Evolutionary conservation across 331 rosid genomes (phyloP), one percentile per base, ranked within the genome.

Genomic region (Malus hybrid): DNA sequence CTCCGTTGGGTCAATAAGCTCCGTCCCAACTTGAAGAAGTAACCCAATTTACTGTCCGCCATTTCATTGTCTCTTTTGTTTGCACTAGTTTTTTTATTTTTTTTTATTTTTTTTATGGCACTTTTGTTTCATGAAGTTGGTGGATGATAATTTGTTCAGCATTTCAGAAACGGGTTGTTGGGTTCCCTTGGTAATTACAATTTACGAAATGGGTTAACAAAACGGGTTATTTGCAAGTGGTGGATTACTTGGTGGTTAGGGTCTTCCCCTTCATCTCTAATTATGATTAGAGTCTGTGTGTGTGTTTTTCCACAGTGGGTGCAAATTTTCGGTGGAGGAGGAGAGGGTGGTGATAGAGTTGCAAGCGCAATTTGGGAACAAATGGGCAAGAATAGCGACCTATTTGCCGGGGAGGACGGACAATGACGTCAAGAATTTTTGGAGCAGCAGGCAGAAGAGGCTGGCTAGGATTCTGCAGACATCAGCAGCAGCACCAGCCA

Each of bases 1-100:
- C 97, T 92, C 84, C 97, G 97, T 74, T 92, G 97, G 97, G 97
- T 92, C 79, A 92, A 92, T 72, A 92, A 92, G 79, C 96, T 92
- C 64, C 79, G 90, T 63, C 97, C 97, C 48, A 90, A 92, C 77
- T 90, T 92, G 63, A 92, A 92, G 83, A 92, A 86, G 97, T 91
- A 76, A 57, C 20, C 20, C 6, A 19, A 20, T 27, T 10, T 50
- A 50, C n/a, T 14, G 24, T 31, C 27, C 32, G 14, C n/a, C 33
- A 59, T 72, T n/a, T 28, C 3, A 39, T 2, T 66, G 1, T 39
- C 28, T 39, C 42, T 24, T 18, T 10, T 24, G 5, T 42, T 16
- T 10, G 5, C 5, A 11, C 24, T 7, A 44, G 13, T 15, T 28
- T 10, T 1, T 15, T 42, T 24, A 24, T 24, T 24, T 36, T 8